A percentile compares a stretch with the other conserved stretches of the same genome.
Conservation (phyloP, 2,329 filamentous ascomycete species). For the Pseudocercospora fuligena region DNA sequence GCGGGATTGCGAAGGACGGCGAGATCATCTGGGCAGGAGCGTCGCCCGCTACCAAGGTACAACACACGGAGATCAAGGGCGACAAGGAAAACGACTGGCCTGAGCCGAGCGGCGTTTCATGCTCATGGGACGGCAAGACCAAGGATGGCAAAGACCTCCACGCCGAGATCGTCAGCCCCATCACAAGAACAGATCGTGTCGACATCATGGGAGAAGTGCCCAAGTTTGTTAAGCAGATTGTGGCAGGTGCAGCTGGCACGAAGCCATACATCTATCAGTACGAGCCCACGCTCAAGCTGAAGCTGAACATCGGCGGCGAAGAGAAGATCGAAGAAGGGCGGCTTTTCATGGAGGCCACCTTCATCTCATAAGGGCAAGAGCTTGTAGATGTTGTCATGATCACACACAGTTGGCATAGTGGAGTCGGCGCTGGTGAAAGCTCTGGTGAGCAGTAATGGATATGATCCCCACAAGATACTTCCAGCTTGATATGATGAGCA, state of each 20-base stretch:
- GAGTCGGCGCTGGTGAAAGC: conserved; percentile 64
- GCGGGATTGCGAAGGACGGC: conserved; percentile 78
- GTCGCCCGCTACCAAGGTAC: conserved; percentile 65
- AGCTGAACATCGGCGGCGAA: conserved; percentile 82
- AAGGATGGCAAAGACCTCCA: conserved; percentile 76
- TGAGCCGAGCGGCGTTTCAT: conserved; percentile 76
- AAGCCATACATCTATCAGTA: conserved; percentile 99
- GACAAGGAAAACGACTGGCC: conserved; percentile 87
- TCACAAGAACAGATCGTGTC: conserved; percentile 75
- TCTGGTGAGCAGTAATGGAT: conserved; percentile 73
- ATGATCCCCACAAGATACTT: conserved; percentile 51
- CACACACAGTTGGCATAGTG: conserved; percentile 15
- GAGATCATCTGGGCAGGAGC: conserved; percentile 77
- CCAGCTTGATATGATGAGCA: conserved; percentile 26
- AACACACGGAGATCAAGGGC: conserved; percentile 70
- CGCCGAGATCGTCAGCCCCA: conserved; percentile 71
- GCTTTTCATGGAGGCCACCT: conserved; percentile 91
- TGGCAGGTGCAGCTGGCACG: conserved; percentile 84
- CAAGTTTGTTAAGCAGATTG: conserved; percentile 92
- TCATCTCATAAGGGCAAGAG: conserved; percentile 67
- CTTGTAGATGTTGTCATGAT: conserved; percentile 10
- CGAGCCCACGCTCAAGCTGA: conserved; percentile 72
- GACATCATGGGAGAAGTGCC: conserved; percentile 98
- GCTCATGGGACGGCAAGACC: conserved; percentile 76
- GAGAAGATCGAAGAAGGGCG: conserved; percentile 77